Evolutionary conservation across 2,329 filamentous ascomycete genomes (phyloP), one percentile per base, ranked within the genome.

Genomic region (Talaromyces marneffei): DNA sequence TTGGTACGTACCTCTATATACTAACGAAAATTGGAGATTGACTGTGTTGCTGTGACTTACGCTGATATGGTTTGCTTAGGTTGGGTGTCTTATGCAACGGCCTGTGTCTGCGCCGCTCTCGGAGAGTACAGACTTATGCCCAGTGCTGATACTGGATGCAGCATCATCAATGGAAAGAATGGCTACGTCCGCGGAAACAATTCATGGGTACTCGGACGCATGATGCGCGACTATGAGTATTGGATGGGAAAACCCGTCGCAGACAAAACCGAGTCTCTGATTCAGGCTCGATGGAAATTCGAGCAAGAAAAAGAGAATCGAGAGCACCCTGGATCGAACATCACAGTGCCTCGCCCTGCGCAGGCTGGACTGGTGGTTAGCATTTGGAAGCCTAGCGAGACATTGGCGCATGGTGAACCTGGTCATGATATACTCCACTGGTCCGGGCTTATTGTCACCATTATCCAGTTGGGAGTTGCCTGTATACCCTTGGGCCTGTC

Each of bases 201-300:
- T 12, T 72, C 67, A 20, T 81, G 78, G 78, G 67, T 80, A 4
- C 65, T 81, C 9, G 78, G 77, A 0, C 69, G 79, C 0, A 68
- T 81, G 0, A 62, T 80, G 6, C 69, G 78, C 27, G 78, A 80
- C 64, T 75, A 72, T 35, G 74, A 78, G 66, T 61, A 54, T 35
- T 75, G 71, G 70, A 67, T 64, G 64, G 64, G 62, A 1, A 12
- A 39, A 18, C 29, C 67, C 27, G 56, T 56, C 20, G 57, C 60
- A 25, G 62, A 58, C 0, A 62, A 64, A 27, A 64, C 59, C 23
- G 52, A 66, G 6, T 33, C 39, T 4, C 54, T 66, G 2, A 55
- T 70, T 20, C 44, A 59, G 57, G 53, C 58, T 27, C 60, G 62
- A 23, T 60, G 63, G 67, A 54, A 59, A 54, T 31, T 54, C 59